A percentile compares a stretch with the other conserved stretches of the same genome.
Evolutionary conservation across 441 rosid genomes (phyloP).

Genomic region (Pelargonium australe): DNA sequence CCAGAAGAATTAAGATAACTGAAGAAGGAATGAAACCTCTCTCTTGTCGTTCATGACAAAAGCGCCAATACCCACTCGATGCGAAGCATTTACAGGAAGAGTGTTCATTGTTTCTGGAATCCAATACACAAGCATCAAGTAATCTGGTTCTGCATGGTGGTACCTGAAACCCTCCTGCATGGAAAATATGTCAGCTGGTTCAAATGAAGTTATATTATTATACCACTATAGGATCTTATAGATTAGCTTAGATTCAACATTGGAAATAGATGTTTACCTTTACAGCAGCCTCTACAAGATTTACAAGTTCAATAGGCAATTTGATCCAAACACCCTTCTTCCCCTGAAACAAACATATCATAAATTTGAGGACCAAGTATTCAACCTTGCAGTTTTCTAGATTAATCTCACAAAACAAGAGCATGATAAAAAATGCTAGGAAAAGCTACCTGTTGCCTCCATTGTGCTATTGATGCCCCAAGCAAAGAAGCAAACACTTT

Average conservation of each 20-base stretch:
- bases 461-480: slow-evolving; percentile 45
- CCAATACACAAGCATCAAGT: slow-evolving; percentile 84
- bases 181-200: slow-evolving; percentile 13
- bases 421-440: background rate
- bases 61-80: slow-evolving; percentile 68
- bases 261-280: slow-evolving; percentile 35
- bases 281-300: slow-evolving; percentile 67
- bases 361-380: background rate
- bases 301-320: slow-evolving; percentile 53
- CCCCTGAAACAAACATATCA: slow-evolving; percentile 36
- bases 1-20: background rate
- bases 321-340: slow-evolving; percentile 89
- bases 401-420: background rate
- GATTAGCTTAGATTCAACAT: background rate
- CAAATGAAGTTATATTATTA: background rate
- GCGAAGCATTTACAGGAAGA: slow-evolving; percentile 80
- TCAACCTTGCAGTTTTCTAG: background rate
- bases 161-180: slow-evolving; percentile 83
- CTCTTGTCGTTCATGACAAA: slow-evolving; percentile 65
- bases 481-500: slow-evolving; percentile 47
- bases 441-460: slow-evolving; percentile 62
- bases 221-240: background rate
- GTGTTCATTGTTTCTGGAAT: slow-evolving; percentile 52
- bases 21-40: slow-evolving; percentile 42
- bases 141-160: slow-evolving; percentile 78